Conservation (phyloP, 2,329 filamentous ascomycete genomes). For the Albifimbria verrucaria region DNA sequence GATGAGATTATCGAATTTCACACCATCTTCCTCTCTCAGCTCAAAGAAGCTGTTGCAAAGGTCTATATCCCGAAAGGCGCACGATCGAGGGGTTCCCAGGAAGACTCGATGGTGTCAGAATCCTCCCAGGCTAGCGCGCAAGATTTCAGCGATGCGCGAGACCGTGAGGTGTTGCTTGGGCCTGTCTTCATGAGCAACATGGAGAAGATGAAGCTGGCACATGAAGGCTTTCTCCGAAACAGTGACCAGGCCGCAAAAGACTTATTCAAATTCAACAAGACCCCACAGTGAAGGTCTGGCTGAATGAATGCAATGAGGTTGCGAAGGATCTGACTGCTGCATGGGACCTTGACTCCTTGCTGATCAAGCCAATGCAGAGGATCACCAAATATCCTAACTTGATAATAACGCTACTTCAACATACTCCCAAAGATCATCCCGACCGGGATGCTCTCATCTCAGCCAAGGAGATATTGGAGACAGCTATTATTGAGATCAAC, state of each 20-base stretch:
- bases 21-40: slow-evolving; percentile 69
- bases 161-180: slow-evolving; percentile 50
- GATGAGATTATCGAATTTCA: slow-evolving; percentile 89
- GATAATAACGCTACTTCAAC: slow-evolving; percentile 73
- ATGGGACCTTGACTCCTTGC: slow-evolving; percentile 92
- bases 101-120: slow-evolving; percentile 39
- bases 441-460: slow-evolving; percentile 64
- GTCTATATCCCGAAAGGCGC: slow-evolving; percentile 68
- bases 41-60: slow-evolving; percentile 76
- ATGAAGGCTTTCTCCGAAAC: slow-evolving; percentile 61
- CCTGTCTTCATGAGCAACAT: slow-evolving; percentile 55
- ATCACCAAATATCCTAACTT: slow-evolving; percentile 92
- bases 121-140: slow-evolving; percentile 32
- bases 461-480: slow-evolving; percentile 53
- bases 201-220: slow-evolving; percentile 56
- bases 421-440: slow-evolving; percentile 79
- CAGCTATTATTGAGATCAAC: slow-evolving; percentile 82
- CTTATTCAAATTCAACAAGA: slow-evolving; percentile 62
- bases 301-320: slow-evolving; percentile 88
- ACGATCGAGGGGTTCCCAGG: slow-evolving; percentile 37
- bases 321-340: slow-evolving; percentile 89
- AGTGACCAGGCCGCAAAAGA: slow-evolving; percentile 61
- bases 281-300: slow-evolving; percentile 72
- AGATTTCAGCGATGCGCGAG: slow-evolving; percentile 48
- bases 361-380: slow-evolving; percentile 95